Evolutionary conservation across 164 flowering plant species (phyloP), one percentile per base, ranked within the genome.

Genomic region (Buxus sempervirens): DNA sequence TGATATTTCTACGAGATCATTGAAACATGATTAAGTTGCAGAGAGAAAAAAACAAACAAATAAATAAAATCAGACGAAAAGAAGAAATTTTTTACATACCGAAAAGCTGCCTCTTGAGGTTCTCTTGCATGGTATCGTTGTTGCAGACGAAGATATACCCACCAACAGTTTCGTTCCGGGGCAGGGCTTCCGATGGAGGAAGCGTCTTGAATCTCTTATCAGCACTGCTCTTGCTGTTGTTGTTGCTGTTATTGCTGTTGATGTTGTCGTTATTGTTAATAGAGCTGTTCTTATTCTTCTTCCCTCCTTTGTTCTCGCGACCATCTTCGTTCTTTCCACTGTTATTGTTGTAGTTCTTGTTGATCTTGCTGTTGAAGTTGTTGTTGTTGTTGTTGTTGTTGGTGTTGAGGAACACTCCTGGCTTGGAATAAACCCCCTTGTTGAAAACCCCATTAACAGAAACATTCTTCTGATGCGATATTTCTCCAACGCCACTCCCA

Each of bases 111-210:
- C 98, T 83, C 65, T 82, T 82, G 80, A 94, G 86, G 67, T 94
- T 91, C 82, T 94, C 98, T 22, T 82, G 80, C 98, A 94, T 94
- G 67, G 98, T 94, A 65, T 94, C 97, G 57, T 94, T 94, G 82
- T 94, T 94, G 85, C 98, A 94, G 68, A 94, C 97, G 62, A 94
- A 94, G 62, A 94, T 94, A 67, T 94, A 94, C 0, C 98, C 98
- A 28, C 98, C 98, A 65, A 94, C 70, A 0, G 88, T 78, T 73
- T 94, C 97, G 54, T 86, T 82, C 60, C 96, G 84, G 6, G 98
- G 96, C 62, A 94, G 74, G 63, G 97, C 72, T 70, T 94, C 98
- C 0, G 96, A 76, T 7, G 97, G 82, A 25, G 98, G 97, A 57
- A 94, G 88, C 10, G 98, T 88, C 86, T 91, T 95, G 71, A 91